Percentiles rank a stretch among this genome's conserved stretches.
Evolutionary conservation across 352 stramenopile species (phyloP).

Genomic region (Phytophthora colocasiae): DNA sequence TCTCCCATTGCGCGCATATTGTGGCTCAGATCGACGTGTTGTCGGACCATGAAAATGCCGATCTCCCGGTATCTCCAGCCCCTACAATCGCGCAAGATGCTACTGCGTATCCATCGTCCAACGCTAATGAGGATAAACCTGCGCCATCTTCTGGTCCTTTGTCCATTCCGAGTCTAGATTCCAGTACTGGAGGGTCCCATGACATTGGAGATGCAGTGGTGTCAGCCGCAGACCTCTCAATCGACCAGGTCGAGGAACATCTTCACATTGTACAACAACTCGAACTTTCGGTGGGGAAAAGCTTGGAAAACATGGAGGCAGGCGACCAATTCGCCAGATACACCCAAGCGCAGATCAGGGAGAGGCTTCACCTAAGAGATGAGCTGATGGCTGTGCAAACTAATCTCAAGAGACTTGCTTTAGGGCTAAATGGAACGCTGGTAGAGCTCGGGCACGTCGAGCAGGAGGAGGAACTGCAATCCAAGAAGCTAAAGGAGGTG

Average conservation of each 20-base stretch:
- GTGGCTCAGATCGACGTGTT: slow-evolving; percentile 33
- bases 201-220: slow-evolving; percentile 19
- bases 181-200: slow-evolving; percentile 25
- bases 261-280: slow-evolving; percentile 78
- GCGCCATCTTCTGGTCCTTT: slow-evolving; percentile 3
- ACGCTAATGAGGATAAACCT: slow-evolving; percentile 8
- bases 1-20: slow-evolving; percentile 6
- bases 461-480: slow-evolving; percentile 79
- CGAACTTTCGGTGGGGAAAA: slow-evolving; percentile 71
- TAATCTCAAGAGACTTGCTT: slow-evolving; percentile 76
- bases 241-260: slow-evolving; percentile 81
- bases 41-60: slow-evolving; percentile 22
- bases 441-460: slow-evolving; percentile 84
- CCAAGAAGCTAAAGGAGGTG: slow-evolving; percentile 82
- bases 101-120: not conserved
- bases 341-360: slow-evolving; percentile 28
- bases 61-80: slow-evolving; percentile 2
- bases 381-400: slow-evolving; percentile 57
- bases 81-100: slow-evolving; percentile 1
- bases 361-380: slow-evolving; percentile 40
- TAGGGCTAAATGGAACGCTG: slow-evolving; percentile 77
- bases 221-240: slow-evolving; percentile 62
- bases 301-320: slow-evolving; percentile 55
- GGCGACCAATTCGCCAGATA: slow-evolving; percentile 37
- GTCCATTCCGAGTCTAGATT: slow-evolving; percentile 22